Evolutionary conservation across 1,284 basidiomycete species (phyloP), one percentile per base, ranked within the genome.

Genomic region (Meripilus lineatus): DNA sequence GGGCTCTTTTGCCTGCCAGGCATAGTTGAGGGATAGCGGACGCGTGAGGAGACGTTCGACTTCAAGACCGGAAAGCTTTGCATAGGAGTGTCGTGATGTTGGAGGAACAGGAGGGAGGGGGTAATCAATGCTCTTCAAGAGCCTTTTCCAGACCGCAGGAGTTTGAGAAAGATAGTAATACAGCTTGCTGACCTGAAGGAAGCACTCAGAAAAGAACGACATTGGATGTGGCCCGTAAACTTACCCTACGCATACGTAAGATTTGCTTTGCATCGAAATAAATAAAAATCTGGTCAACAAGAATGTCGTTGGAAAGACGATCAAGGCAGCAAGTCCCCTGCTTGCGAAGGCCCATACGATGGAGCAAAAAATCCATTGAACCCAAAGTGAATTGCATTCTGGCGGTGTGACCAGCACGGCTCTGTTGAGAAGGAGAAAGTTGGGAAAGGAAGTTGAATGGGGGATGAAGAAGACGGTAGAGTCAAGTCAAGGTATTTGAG

Each of bases 61-160:
- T 50, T 86, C 83, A 32, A 75, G 68, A 34, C 74, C 73, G 4
- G 71, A 74, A 23, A 72, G 56, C 39, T 63, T 57, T 5, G 58
- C 53, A 14, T 69, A 54, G 22, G 62, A 62, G 49, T 79, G 75
- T 11, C 71, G 69, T 40, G 70, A 65, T 0, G 77, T 79, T 0
- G 81, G 83, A 2, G 82, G 81, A 3, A 82, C 61, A 2, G 79
- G 79, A 5, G 82, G 77, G n/a, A 82, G 61, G 8, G 75, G 77
- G 17, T 81, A 66, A 28, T 66, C 66, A 47, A 83, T 65, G 11
- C 64, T 60, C 30, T 63, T 61, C 40, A 87, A 63, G 48, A 83
- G 74, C 18, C 74, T 72, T 56, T 81, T 82, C 85, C 85, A 88
- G 32, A 87, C 73, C 40, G 74, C 62, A 14, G 82, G 72, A 47